phyloP scores from a whole-genome alignment of 2,329 filamentous ascomycete genomes.

The Trichoderma brevicompactum region DNA sequence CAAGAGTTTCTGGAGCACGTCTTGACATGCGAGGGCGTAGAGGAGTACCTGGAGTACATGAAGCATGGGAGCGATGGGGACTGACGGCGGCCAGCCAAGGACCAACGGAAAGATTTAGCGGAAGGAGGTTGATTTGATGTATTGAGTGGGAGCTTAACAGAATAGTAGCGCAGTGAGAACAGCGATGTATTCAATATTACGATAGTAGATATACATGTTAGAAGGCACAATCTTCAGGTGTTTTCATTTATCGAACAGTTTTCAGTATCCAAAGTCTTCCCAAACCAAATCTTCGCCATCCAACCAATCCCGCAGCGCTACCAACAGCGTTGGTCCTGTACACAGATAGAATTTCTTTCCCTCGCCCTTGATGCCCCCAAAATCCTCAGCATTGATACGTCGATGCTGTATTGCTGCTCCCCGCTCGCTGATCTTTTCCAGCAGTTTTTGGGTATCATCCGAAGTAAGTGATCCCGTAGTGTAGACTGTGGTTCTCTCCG shows the following conservation, averaged over 20 bases:
- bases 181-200: not conserved
- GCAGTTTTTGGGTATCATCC: slow-evolving; percentile 35
- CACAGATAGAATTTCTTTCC: slow-evolving; percentile 58
- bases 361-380: slow-evolving; percentile 46
- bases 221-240: not conserved
- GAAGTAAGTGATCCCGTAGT: slow-evolving; percentile 57
- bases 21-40: not conserved
- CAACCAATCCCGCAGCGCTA: slow-evolving; percentile 55
- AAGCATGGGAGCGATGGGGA: not conserved
- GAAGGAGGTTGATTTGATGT: no score
- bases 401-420: slow-evolving; percentile 44
- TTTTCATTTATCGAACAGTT: not conserved
- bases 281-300: slow-evolving; percentile 57
- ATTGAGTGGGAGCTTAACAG: no score
- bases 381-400: slow-evolving; percentile 48
- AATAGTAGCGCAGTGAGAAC: no score
- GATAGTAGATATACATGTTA: not conserved
- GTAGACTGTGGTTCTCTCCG: slow-evolving; percentile 61
- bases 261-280: slow-evolving; percentile 66
- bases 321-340: slow-evolving; percentile 49
- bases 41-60: no score
- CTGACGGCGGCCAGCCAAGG: no score
- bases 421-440: slow-evolving; percentile 42
- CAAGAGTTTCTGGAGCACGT: not conserved
- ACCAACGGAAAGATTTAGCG: no score